Evolutionary conservation across 2,329 filamentous ascomycete species (phyloP).

Genomic region (Aspergillus sojae): DNA sequence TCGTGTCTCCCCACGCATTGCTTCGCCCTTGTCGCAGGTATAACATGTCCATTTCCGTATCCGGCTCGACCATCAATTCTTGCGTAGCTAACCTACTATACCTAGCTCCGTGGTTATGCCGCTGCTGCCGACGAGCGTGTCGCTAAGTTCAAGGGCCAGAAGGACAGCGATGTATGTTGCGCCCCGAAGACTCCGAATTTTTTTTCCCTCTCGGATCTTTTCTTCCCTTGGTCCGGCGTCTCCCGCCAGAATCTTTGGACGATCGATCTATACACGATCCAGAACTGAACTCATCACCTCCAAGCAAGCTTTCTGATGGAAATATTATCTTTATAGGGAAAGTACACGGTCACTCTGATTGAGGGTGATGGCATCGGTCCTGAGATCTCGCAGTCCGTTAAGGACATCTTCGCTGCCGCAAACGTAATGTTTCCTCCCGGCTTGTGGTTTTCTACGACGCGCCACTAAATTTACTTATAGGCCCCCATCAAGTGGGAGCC

Average conservation of each 20-base stretch:
- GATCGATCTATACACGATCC: background rate
- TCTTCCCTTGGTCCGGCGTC: constrained; percentile 29
- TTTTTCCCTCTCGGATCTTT: constrained; percentile 18
- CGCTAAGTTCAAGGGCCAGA: constrained; percentile 90
- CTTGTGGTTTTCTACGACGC: constrained; percentile 5
- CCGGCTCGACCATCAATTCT: constrained; percentile 17
- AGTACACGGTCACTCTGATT: constrained; percentile 94
- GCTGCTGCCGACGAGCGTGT: constrained; percentile 65
- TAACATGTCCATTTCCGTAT: constrained; percentile 30
- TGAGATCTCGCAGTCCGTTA: constrained; percentile 96
- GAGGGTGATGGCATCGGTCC: constrained; percentile 99
- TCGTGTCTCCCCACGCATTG: constrained; percentile 49
- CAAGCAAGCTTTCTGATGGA: constrained; percentile 14
- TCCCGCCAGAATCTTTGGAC: constrained; percentile 23
- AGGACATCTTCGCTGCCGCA: constrained; percentile 96
- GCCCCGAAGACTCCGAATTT: constrained; percentile 18
- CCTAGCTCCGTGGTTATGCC: constrained; percentile 64
- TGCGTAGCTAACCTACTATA: constrained; percentile 20
- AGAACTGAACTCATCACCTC: background rate
- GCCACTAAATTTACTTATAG: constrained; percentile 52
- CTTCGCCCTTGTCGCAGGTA: constrained; percentile 61
- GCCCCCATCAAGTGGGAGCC: constrained; percentile 95
- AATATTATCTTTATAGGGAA: constrained; percentile 63
- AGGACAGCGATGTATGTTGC: constrained; percentile 77
- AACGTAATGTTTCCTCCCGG: constrained; percentile 60